Evolutionary conservation across 2,329 filamentous ascomycete genomes (phyloP), one percentile per base, ranked within the genome.

Genomic region (Ophiosphaerella narmari): DNA sequence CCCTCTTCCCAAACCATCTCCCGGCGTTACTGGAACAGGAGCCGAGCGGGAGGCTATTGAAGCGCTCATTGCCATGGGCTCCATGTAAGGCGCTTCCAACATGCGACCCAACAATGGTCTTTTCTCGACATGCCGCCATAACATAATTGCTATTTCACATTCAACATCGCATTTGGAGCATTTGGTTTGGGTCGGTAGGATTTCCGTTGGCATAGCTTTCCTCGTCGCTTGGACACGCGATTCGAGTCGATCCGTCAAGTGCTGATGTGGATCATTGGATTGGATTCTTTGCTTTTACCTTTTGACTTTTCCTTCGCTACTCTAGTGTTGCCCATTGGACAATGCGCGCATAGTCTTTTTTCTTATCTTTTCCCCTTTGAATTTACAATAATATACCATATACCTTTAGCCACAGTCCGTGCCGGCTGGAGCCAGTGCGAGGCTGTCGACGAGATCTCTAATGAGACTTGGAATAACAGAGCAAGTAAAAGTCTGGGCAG

Each of bases 31-130:
- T 55, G 65, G 59, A 36, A 62, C 60, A 45, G 63, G 64, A 42
- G 82, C 85, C 74, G 90, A 93, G 78, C 86, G 87, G 64, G 89
- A 91, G 74, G 90, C 90, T 47, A 84, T 92, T 58, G 89, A 91
- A 74, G 90, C 89, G 59, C 84, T 93, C 67, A 79, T 94, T 67
- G 84, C 86, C 73, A 87, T 94, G 74, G 88, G 89, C 75, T 92
- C 89, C 47, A 79, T 80, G 76, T 80, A 72, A 73, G n/a, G 29
- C 33, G 14, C 36, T n/a, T 36, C 12, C 29, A 39, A 21, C 18
- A 21, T 21, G 18, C 34, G 7, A 29, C 12, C 37, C 34, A 16
- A 16, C n/a, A 37, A 7, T 24, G 5, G 2, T 41, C 11, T 9
- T 23, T 18, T 24, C 12, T 39, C 35, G n/a, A 29, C 43, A 43